These are phyloP conservation scores for Kingdonia uniflora DNA, from an alignment of 164 flowering plant species.

Conservation along the genomic window DNA sequence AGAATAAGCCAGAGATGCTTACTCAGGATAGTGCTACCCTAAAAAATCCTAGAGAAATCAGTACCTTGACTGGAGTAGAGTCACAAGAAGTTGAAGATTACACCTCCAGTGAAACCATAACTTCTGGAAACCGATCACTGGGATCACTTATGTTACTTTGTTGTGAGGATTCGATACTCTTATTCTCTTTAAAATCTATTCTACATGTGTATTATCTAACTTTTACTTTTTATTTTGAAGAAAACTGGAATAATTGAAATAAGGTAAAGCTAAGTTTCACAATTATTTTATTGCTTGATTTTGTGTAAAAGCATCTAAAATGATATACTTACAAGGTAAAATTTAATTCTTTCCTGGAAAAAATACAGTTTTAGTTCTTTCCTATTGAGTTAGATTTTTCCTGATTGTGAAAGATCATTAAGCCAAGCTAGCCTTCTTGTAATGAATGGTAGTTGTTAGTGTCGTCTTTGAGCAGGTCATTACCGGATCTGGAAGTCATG, in stretches of 20 bases:
- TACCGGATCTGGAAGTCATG: slow-evolving; percentile 55
- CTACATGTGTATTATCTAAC: slow-evolving; percentile 36
- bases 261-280: slow-evolving; percentile 24
- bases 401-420: not conserved
- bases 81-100: too few species aligned
- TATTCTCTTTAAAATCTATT: slow-evolving; percentile 48
- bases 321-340: too few species aligned
- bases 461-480: slow-evolving; percentile 44
- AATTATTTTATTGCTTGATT: not conserved
- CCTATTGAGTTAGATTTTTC: not conserved
- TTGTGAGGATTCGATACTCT: slow-evolving; percentile 47
- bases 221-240: slow-evolving; percentile 6
- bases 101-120: too few species aligned
- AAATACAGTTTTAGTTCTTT: not conserved
- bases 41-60: too few species aligned
- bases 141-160: too few species aligned
- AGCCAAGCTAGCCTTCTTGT: not conserved
- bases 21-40: too few species aligned
- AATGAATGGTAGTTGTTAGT: not conserved
- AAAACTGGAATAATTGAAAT: slow-evolving; percentile 49
- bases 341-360: not conserved
- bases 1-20: too few species aligned
- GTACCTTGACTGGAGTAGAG: too few species aligned
- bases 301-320: too few species aligned
- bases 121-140: too few species aligned